Evolutionary conservation across 1,284 basidiomycete species (phyloP), one percentile per base, ranked within the genome.

Genomic region (Papiliotrema laurentii): DNA sequence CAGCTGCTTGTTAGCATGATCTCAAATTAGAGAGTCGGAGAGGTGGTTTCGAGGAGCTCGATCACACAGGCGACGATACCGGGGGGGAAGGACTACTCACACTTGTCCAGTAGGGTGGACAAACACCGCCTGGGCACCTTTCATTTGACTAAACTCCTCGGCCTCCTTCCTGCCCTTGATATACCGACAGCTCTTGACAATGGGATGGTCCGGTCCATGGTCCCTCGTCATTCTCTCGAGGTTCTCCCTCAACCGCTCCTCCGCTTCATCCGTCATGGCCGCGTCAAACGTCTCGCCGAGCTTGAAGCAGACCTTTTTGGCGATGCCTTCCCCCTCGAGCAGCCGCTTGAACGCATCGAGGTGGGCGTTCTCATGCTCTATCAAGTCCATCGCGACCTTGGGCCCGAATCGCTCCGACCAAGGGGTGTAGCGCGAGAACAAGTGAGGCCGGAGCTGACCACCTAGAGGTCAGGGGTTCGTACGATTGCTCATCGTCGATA

Each of bases 371-470:
- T 62, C 60, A 37, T 56, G 55, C 21, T 50, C 19, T 34, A 60
- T 58, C 18, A 62, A 21, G 9, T 49, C 47, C 18, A 52, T 37
- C 10, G 58, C 58, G 24, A 40, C 47, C 14, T 51, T 47, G 11
- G 50, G 34, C 14, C 58, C 53, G 30, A 49, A 58, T 11, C 47
- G 34, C 4, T 26, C 35, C 16, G 56, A 49, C 58, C 60, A 62
- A 5, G 31, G 33, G 10, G 52, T 34, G 30, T 60, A 62, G 16
- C 50, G 54, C n/a, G 52, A 54, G 45, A 55, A 62, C 30, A 38
- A 53, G 48, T 60, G 53, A 3, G 60, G 60, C 36, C 55, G 33
- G 9, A 62, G 54, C 36, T 60, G 60, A 14, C 60, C 60, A 19
- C 59, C 59, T 61, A 33, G 25, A 2, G 31, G 34, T 24, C 43